phyloP scores from a whole-genome alignment of 495 filamentous ascomycete genomes.

The Paragyromitra xinjiangensis region DNA sequence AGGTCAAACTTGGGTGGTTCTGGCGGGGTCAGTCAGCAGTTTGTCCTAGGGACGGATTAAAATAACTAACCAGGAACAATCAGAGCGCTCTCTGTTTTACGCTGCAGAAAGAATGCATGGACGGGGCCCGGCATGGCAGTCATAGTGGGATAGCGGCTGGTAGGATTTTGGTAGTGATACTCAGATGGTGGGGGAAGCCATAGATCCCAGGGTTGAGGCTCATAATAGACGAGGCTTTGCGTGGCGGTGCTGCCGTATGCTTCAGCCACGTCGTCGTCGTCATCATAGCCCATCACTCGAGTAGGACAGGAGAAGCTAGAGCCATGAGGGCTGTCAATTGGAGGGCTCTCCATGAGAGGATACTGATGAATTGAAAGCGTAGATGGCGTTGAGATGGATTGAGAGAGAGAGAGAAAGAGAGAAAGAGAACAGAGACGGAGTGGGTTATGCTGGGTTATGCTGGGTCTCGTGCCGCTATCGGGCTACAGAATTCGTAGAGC shows the following conservation, averaged over 20 bases:
- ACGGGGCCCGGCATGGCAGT: slow-evolving; percentile 23
- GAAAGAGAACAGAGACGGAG: not conserved
- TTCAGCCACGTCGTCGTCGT: slow-evolving; percentile 24
- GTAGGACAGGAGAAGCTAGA: too few species aligned
- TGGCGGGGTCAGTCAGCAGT: slow-evolving; percentile 56
- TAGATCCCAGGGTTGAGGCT: slow-evolving; percentile 19
- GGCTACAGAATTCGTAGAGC: not conserved
- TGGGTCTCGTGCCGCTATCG: not conserved
- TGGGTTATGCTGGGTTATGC: too few species aligned
- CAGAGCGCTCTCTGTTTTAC: slow-evolving; percentile 61
- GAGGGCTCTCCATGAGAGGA: not conserved
- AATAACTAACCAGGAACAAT: slow-evolving; percentile 62
- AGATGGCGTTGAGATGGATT: not conserved
- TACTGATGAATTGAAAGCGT: not conserved
- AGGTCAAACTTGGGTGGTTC: slow-evolving; percentile 91
- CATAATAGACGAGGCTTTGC: not conserved
- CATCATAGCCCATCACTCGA: slow-evolving; percentile 23
- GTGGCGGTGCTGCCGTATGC: slow-evolving; percentile 5
- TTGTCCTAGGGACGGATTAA: slow-evolving; percentile 16
- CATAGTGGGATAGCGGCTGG: slow-evolving; percentile 9
- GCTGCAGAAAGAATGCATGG: slow-evolving; percentile 60
- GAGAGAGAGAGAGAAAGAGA: not conserved
- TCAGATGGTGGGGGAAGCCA: slow-evolving; percentile 31
- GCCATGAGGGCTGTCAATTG: not conserved
- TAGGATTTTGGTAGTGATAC: slow-evolving; percentile 12